phyloP scores from a whole-genome alignment of 371 early-diverging fungal species.

The Phascolomyces articulosus region DNA sequence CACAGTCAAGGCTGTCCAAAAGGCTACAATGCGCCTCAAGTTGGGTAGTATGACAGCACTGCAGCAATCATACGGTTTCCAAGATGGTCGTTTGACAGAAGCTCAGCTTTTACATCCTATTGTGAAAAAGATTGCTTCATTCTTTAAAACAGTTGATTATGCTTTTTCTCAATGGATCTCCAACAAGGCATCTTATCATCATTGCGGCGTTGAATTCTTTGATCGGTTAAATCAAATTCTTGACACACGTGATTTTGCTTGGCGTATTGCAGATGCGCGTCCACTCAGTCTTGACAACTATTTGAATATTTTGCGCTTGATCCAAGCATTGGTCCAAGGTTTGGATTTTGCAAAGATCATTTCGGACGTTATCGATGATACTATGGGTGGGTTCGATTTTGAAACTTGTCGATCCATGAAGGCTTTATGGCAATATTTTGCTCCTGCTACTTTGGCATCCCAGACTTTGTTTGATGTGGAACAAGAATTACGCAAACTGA shows the following conservation, averaged over 20 bases:
- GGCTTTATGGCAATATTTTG: conserved; percentile 63
- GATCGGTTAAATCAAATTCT: conserved; percentile 48
- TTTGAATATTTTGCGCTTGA: conserved; percentile 46
- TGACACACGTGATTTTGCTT: conserved; percentile 62
- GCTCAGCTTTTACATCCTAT: conserved; percentile 54
- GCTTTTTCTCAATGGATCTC: conserved; percentile 41
- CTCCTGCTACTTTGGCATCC: conserved; percentile 60
- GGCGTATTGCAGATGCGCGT: conserved; percentile 51
- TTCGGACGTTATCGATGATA: conserved; percentile 23
- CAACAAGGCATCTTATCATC: conserved; percentile 22
- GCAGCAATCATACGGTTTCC: conserved; percentile 58
- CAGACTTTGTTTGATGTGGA: conserved; percentile 52
- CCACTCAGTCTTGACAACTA: conserved; percentile 62
- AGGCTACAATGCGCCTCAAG: conserved; percentile 38
- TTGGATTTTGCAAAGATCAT: conserved; percentile 7
- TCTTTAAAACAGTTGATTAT: conserved; percentile 38
- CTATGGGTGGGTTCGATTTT: conserved; percentile 47
- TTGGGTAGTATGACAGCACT: conserved; percentile 46
- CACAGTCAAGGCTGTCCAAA: conserved; percentile 28
- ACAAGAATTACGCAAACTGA: conserved; percentile 30
- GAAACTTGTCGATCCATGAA: conserved; percentile 64
- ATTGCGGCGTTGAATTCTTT: conserved; percentile 18
- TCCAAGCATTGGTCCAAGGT: conserved; percentile 27
- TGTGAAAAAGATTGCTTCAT: conserved; percentile 46
- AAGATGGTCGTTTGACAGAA: conserved; percentile 46